Evolutionary conservation across 305 asterid species (phyloP).

Genomic region (Fraxinus velutina): DNA sequence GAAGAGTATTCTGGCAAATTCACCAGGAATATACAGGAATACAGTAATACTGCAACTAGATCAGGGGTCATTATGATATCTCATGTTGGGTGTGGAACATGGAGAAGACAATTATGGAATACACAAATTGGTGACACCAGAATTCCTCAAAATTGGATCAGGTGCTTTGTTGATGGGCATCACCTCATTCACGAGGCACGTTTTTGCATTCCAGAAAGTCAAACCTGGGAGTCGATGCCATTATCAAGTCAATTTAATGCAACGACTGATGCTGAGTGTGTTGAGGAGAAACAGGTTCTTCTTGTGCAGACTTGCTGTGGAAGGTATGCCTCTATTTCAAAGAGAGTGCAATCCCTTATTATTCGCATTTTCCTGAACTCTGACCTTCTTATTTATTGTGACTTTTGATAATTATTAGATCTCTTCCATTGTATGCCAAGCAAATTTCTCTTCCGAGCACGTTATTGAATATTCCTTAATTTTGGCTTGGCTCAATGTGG

Average conservation of each 20-base stretch:
- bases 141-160: slow-evolving; percentile 48
- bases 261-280: slow-evolving; percentile 38
- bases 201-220: slow-evolving; percentile 81
- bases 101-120: slow-evolving; percentile 56
- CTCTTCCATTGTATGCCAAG: neutral
- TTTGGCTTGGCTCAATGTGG: neutral
- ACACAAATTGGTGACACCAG: slow-evolving; percentile 15
- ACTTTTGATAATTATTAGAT: neutral
- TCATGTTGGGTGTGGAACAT: slow-evolving; percentile 87
- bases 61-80: slow-evolving; percentile 76
- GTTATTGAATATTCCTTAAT: slow-evolving; percentile 4
- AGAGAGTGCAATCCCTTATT: neutral
- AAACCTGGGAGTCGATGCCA: slow-evolving; percentile 83
- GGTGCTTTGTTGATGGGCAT: slow-evolving; percentile 66
- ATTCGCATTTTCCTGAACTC: slow-evolving; percentile 7
- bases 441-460: slow-evolving; percentile 5
- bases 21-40: slow-evolving; percentile 27
- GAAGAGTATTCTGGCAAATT: slow-evolving; percentile 32
- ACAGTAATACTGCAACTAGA: slow-evolving; percentile 31
- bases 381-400: neutral
- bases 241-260: slow-evolving; percentile 53
- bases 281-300: slow-evolving; percentile 56
- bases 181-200: slow-evolving; percentile 50
- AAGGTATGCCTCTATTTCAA: slow-evolving; percentile 48
- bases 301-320: slow-evolving; percentile 85